Conservation (phyloP, 164 flowering plant genomes). For the Umbilicus rupestris region DNA sequence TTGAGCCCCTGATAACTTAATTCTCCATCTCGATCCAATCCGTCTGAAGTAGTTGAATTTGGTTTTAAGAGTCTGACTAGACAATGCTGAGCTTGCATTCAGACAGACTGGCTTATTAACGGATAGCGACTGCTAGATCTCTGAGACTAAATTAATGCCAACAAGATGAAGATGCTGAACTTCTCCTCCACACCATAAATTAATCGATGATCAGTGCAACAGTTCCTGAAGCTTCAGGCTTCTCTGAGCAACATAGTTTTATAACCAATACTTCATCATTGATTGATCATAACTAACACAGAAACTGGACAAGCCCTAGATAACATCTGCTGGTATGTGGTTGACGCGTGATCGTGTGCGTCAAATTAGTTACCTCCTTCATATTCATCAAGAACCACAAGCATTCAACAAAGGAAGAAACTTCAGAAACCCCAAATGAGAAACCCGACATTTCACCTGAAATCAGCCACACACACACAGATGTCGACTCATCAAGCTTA, state of each 20-base stretch:
- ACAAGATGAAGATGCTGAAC: background rate
- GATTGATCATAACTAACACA: background rate
- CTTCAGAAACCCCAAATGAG: background rate
- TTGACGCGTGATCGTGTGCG: background rate
- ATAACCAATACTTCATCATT: background rate
- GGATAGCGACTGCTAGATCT: background rate
- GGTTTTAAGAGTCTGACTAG: background rate
- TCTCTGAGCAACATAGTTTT: background rate
- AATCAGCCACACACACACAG: background rate
- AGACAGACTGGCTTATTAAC: background rate
- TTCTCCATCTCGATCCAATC: constrained; percentile 3
- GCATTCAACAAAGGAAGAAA: background rate
- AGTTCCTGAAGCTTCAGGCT: background rate
- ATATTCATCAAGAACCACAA: background rate
- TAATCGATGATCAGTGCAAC: background rate
- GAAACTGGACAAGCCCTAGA: too few species aligned
- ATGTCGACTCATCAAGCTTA: background rate
- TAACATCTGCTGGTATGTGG: background rate
- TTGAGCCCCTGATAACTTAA: background rate
- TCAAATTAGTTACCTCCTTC: too few species aligned
- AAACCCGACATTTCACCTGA: background rate
- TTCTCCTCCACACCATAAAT: background rate
- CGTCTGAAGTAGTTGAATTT: background rate
- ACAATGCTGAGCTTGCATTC: constrained; percentile 7
- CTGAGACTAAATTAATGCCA: background rate